A percentile compares a stretch with the other conserved stretches of the same genome.
These are phyloP conservation scores for Penicillium sp. DNA, from an alignment of 2,329 filamentous ascomycete genomes.

Conservation along the genomic window DNA sequence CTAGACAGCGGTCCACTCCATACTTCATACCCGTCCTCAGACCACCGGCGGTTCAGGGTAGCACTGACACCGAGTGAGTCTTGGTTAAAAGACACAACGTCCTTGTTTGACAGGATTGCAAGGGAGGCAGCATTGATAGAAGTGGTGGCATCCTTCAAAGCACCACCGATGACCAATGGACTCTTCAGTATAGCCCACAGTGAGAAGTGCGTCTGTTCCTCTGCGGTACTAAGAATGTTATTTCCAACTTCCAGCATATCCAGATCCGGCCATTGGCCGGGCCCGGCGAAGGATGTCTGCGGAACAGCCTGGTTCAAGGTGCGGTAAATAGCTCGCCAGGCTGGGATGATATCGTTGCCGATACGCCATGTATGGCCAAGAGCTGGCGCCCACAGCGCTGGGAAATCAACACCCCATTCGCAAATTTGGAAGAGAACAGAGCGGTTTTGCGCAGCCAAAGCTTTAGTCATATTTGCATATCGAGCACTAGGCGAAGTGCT, in stretches of 20 bases:
- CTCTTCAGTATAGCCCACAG: constrained; percentile 62
- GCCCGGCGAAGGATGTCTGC: constrained; percentile 51
- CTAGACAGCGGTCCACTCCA: constrained; percentile 58
- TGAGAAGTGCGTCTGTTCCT: constrained; percentile 61
- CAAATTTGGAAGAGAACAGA: constrained; percentile 59
- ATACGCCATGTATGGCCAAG: constrained; percentile 59
- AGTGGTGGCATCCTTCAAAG: constrained; percentile 43
- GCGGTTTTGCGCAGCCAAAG: constrained; percentile 48
- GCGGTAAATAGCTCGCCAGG: constrained; percentile 59
- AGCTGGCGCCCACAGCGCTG: constrained; percentile 56
- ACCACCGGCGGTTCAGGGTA: constrained; percentile 56
- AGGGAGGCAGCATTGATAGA: constrained; percentile 51
- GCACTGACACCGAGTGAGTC: constrained; percentile 61
- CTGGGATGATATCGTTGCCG: constrained; percentile 61
- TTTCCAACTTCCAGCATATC: constrained; percentile 62
- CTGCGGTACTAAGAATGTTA: constrained; percentile 51
- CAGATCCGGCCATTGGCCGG: constrained; percentile 59
- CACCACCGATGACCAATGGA: constrained; percentile 57
- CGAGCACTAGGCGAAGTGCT: constrained; percentile 50
- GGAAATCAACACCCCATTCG: constrained; percentile 60
- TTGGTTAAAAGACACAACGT: constrained; percentile 65
- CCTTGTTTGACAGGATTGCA: constrained; percentile 56
- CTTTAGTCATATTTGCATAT: constrained; percentile 56
- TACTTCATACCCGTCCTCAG: constrained; percentile 58
- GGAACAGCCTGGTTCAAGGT: constrained; percentile 60